Percentiles rank a stretch among this genome's conserved stretches.
Evolutionary conservation across 2,329 filamentous ascomycete genomes (phyloP).

Genomic region (Reticulascus tulasneorum): DNA sequence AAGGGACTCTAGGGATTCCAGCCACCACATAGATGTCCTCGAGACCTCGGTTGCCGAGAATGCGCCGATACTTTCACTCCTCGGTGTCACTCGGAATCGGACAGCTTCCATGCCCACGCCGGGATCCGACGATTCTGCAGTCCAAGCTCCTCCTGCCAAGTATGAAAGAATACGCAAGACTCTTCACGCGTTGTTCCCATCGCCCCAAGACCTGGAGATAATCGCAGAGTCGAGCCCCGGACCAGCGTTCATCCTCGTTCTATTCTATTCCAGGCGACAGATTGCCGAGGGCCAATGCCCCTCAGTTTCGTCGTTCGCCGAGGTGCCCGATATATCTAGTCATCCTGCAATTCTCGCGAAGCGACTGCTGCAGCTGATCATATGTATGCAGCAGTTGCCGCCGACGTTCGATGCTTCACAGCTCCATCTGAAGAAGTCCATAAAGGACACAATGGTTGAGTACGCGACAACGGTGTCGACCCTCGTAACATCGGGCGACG

Average conservation of each 20-base stretch:
- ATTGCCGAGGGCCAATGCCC: constrained; percentile 29
- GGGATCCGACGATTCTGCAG: too few relatives aligned
- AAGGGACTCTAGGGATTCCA: too few relatives aligned
- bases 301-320: constrained; percentile 16
- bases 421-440: constrained; percentile 20
- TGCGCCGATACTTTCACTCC: constrained; percentile 8
- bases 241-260: constrained; percentile 20
- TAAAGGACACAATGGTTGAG: constrained; percentile 23
- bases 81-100: too few relatives aligned
- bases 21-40: too few relatives aligned
- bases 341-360: constrained; percentile 47
- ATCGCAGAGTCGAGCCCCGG: constrained; percentile 16
- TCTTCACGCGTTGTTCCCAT: constrained; percentile 5
- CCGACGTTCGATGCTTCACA: constrained; percentile 22
- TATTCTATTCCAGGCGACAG: constrained; percentile 22
- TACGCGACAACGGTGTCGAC: constrained; percentile 28
- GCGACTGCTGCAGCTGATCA: constrained; percentile 40
- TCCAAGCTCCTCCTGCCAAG: too few relatives aligned
- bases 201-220: not conserved
- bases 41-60: constrained; percentile 18
- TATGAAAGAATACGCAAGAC: constrained; percentile 10
- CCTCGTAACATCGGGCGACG: constrained; percentile 46
- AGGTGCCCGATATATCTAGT: constrained; percentile 27
- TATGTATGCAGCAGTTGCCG: constrained; percentile 42
- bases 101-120: too few relatives aligned